Evolutionary conservation across 2,329 filamentous ascomycete species (phyloP).

Genomic region (Trichoderma afroharzianum): DNA sequence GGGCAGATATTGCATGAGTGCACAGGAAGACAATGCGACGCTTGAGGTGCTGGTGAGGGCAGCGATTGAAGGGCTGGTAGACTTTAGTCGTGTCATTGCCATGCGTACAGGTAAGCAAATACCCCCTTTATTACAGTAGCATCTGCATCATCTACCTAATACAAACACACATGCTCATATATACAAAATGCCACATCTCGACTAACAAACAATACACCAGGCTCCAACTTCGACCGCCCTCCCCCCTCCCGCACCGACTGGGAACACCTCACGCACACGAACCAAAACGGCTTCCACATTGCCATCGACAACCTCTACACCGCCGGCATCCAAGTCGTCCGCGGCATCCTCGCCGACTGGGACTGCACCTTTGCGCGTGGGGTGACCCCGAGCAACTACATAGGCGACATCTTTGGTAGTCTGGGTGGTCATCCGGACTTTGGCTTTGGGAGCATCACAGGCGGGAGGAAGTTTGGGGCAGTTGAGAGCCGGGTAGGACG

Average conservation of each 20-base stretch:
- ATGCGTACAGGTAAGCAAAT: conserved; percentile 53
- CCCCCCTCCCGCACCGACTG: conserved; percentile 53
- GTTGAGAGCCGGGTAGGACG: background rate
- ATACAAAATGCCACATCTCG: background rate
- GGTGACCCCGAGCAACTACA: conserved; percentile 58
- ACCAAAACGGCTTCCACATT: conserved; percentile 62
- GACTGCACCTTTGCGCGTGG: conserved; percentile 54
- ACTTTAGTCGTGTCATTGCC: conserved; percentile 64
- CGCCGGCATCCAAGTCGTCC: conserved; percentile 62
- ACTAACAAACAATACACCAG: conserved; percentile 25
- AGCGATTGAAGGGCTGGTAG: conserved; percentile 53
- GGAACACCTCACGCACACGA: conserved; percentile 55
- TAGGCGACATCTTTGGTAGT: conserved; percentile 68
- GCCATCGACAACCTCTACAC: conserved; percentile 64
- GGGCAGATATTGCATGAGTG: conserved; percentile 65
- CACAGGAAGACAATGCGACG: conserved; percentile 69
- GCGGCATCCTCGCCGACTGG: conserved; percentile 62
- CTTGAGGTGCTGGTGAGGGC: conserved; percentile 63
- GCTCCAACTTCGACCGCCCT: conserved; percentile 68
- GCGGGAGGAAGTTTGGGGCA: conserved; percentile 32
- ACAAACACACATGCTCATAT: background rate
- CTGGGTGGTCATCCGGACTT: conserved; percentile 65
- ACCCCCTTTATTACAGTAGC: background rate
- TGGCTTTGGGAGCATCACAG: conserved; percentile 50
- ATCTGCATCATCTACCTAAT: background rate